A percentile compares a stretch with the other conserved stretches of the same genome.
phyloP scores from a whole-genome alignment of 1,284 basidiomycete genomes.

The Cryptococcus deneoformans region DNA sequence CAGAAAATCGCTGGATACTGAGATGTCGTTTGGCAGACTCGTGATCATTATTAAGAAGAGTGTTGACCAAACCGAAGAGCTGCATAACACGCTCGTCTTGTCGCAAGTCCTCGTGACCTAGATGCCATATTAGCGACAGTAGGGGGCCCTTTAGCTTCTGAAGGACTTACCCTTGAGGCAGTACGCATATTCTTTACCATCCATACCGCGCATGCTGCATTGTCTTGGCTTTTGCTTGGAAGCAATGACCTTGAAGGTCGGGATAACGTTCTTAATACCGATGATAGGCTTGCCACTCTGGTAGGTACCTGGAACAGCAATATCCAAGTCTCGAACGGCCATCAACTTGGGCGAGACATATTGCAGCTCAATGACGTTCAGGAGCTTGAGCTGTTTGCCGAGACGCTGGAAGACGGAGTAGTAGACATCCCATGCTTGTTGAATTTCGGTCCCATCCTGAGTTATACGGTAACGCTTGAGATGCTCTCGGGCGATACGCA shows the following conservation, averaged over 20 bases:
- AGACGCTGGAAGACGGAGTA: constrained; percentile 95
- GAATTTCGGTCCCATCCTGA: constrained; percentile 85
- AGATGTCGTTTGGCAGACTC: constrained; percentile 95
- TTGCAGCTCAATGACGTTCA: constrained; percentile 92
- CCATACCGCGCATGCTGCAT: constrained; percentile 82
- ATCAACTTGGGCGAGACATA: constrained; percentile 94
- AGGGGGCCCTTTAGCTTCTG: not conserved
- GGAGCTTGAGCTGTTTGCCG: constrained; percentile 86
- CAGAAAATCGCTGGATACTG: constrained; percentile 89
- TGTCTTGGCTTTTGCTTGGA: constrained; percentile 98
- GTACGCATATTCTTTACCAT: constrained; percentile 93
- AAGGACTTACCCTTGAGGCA: constrained; percentile 71
- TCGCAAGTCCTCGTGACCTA: constrained; percentile 96
- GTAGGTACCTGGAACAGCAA: constrained; percentile 96
- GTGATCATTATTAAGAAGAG: constrained; percentile 86
- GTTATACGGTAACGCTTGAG: constrained; percentile 82
- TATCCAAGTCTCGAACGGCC: constrained; percentile 82
- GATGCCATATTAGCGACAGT: not conserved
- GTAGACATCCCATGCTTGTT: constrained; percentile 99
- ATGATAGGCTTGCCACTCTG: constrained; percentile 84
- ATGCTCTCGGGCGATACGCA: constrained; percentile 91
- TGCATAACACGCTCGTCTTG: constrained; percentile 99
- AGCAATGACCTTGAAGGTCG: constrained; percentile 86
- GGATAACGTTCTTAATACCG: constrained; percentile 76
- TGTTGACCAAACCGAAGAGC: constrained; percentile 96